phyloP scores from a whole-genome alignment of 2,329 filamentous ascomycete genomes.

The Byssothecium circinans region DNA sequence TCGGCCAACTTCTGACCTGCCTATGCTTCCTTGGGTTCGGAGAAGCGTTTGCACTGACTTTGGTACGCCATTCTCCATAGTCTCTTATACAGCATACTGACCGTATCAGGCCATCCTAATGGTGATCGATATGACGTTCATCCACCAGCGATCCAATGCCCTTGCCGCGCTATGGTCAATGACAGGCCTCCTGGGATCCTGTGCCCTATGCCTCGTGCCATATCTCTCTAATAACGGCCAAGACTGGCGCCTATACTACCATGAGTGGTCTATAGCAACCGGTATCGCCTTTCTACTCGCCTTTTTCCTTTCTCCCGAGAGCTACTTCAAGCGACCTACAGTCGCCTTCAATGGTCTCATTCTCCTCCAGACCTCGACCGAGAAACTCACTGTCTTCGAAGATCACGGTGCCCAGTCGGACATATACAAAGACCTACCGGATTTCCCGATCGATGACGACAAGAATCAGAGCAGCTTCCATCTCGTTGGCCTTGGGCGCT shows the following conservation, averaged over 20 bases:
- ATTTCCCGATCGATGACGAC: constrained; percentile 10
- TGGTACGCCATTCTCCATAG: constrained; percentile 23
- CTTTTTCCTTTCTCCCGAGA: constrained; percentile 43
- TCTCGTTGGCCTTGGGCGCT: constrained; percentile 23
- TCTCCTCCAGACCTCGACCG: constrained; percentile 42
- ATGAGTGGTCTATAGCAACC: constrained; percentile 30
- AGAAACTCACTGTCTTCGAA: constrained; percentile 44
- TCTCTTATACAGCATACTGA: background rate
- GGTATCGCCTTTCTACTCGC: constrained; percentile 28
- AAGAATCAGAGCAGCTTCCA: constrained; percentile 13
- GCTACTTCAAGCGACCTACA: constrained; percentile 46
- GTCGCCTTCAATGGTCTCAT: constrained; percentile 48
- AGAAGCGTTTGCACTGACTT: constrained; percentile 32
- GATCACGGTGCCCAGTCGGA: constrained; percentile 32
- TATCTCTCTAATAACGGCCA: constrained; percentile 25
- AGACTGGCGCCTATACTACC: constrained; percentile 42
- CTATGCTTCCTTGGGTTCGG: constrained; percentile 40
- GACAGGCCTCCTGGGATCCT: constrained; percentile 25
- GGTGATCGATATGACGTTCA: constrained; percentile 46
- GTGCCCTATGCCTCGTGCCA: constrained; percentile 29
- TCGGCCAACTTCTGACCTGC: constrained; percentile 30
- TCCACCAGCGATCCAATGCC: constrained; percentile 41
- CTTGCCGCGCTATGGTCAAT: constrained; percentile 43
- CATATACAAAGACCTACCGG: constrained; percentile 29
- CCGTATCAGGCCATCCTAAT: constrained; percentile 35